Percentiles rank a stretch among this genome's conserved stretches.
Evolutionary conservation across 345 rosid genomes (phyloP).

Genomic region (Capsella bursapastoris): DNA sequence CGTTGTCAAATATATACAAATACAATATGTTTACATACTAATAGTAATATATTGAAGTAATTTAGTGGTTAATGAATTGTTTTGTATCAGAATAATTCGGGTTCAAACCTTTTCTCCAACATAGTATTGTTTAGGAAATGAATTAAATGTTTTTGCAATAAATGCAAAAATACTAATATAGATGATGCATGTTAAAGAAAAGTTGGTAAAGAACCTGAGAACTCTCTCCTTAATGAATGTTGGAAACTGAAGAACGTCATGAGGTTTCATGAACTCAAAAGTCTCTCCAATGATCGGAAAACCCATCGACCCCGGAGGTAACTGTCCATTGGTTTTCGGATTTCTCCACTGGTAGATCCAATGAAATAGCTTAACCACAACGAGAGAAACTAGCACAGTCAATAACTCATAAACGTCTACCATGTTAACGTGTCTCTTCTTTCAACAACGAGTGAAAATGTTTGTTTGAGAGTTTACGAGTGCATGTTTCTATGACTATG

Average conservation of each 20-base stretch:
- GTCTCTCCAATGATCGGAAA: constrained; percentile 46
- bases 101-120: too few relatives aligned
- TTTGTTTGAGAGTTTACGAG: neutral
- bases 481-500: neutral
- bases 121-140: too few relatives aligned
- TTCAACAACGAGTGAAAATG: neutral
- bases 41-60: too few relatives aligned
- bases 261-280: constrained; percentile 34
- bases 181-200: neutral
- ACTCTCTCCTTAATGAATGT: constrained; percentile 11
- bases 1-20: too few relatives aligned
- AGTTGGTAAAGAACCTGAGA: constrained; percentile 23
- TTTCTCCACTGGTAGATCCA: constrained; percentile 35
- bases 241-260: constrained; percentile 28
- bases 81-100: too few relatives aligned
- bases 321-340: constrained; percentile 19
- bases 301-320: constrained; percentile 39
- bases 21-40: too few relatives aligned
- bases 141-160: too few relatives aligned
- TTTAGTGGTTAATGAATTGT: too few relatives aligned
- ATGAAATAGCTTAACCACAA: constrained; percentile 21
- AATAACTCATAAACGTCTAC: constrained; percentile 1
- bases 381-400: constrained; percentile 16
- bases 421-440: constrained; percentile 19
- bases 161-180: neutral